Conservation (phyloP, 768 basidiomycete genomes). For the Cystoderma amianthinum region DNA sequence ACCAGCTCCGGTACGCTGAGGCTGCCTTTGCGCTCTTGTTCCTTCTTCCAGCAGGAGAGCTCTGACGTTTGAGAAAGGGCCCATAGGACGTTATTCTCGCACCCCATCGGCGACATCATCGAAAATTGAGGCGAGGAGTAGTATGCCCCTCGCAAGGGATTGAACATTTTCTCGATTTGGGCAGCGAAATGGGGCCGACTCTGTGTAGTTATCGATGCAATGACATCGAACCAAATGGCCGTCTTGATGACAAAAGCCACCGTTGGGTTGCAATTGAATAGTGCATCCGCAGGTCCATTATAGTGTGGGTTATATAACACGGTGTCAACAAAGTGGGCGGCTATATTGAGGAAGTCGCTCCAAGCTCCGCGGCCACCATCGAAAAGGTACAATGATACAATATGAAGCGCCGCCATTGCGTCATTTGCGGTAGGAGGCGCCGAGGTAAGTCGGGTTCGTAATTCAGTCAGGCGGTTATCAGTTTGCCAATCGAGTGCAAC, state of each 20-base stretch:
- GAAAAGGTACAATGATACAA: conserved; percentile 75
- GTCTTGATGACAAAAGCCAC: conserved; percentile 75
- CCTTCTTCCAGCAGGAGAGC: conserved; percentile 61
- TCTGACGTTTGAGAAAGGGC: conserved; percentile 69
- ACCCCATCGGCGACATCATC: conserved; percentile 85
- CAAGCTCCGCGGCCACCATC: conserved; percentile 68
- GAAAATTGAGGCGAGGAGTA: conserved; percentile 31
- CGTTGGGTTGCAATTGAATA: conserved; percentile 38
- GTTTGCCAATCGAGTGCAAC: conserved; percentile 17
- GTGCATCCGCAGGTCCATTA: conserved; percentile 33
- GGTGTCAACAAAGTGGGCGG: conserved; percentile 44
- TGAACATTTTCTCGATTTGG: conserved; percentile 52
- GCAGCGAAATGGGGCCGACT: conserved; percentile 48
- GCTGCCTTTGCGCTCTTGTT: conserved; percentile 24
- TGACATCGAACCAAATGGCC: conserved; percentile 83
- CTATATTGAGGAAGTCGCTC: conserved; percentile 58
- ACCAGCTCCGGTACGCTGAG: conserved; percentile 62
- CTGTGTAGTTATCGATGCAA: conserved; percentile 69
- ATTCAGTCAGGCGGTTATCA: conserved; percentile 14
- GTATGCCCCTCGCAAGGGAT: conserved; percentile 24
- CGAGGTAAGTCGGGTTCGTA: conserved; percentile 14
- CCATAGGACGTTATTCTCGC: conserved; percentile 73
- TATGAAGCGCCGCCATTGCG: conserved; percentile 71
- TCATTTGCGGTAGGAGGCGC: conserved; percentile 44
- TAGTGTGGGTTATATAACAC: conserved; percentile 33